Percentiles rank a stretch among this genome's conserved stretches.
phyloP scores from a whole-genome alignment of 2,329 filamentous ascomycete genomes.

The Canariomyces notabilis region DNA sequence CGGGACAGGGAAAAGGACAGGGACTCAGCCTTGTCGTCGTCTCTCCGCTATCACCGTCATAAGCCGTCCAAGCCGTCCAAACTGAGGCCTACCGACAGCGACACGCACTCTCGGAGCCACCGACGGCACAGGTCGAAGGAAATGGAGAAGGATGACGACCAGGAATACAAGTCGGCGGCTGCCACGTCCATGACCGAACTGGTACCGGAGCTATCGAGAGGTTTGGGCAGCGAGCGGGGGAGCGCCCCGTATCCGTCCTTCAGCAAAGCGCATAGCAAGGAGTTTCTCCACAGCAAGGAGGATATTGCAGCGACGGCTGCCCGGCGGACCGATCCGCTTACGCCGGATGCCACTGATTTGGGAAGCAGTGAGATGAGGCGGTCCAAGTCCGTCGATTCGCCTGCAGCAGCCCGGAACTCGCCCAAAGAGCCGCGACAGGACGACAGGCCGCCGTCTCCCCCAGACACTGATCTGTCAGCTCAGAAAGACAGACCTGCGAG shows the following conservation, averaged over 20 bases:
- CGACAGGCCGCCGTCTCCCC: slow-evolving; percentile 56
- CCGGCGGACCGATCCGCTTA: slow-evolving; percentile 49
- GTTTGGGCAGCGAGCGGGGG: slow-evolving; percentile 40
- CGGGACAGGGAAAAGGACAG: slow-evolving; percentile 29
- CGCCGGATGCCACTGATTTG: slow-evolving; percentile 68
- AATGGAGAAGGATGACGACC: slow-evolving; percentile 29
- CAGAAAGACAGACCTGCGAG: slow-evolving; percentile 35
- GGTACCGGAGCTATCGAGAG: slow-evolving; percentile 42
- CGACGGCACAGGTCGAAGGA: slow-evolving; percentile 33
- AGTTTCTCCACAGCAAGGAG: slow-evolving; percentile 64
- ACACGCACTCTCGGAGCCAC: slow-evolving; percentile 36
- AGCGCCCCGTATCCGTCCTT: slow-evolving; percentile 73
- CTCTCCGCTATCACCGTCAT: slow-evolving; percentile 28
- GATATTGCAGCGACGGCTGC: slow-evolving; percentile 37
- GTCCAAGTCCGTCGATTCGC: slow-evolving; percentile 44
- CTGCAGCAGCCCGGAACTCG: slow-evolving; percentile 29
- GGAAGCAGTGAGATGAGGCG: slow-evolving; percentile 45
- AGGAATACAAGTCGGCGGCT: slow-evolving; percentile 17
- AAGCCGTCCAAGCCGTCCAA: slow-evolving; percentile 40
- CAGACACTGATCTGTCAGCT: slow-evolving; percentile 56
- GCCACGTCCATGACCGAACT: slow-evolving; percentile 43
- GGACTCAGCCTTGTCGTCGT: slow-evolving; percentile 20
- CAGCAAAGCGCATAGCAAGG: slow-evolving; percentile 89
- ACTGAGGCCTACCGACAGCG: slow-evolving; percentile 36
- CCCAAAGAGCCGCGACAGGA: slow-evolving; percentile 39